These are phyloP conservation scores for Eucalyptus marginata DNA, from an alignment of 345 rosid species.

Conservation along the genomic window DNA sequence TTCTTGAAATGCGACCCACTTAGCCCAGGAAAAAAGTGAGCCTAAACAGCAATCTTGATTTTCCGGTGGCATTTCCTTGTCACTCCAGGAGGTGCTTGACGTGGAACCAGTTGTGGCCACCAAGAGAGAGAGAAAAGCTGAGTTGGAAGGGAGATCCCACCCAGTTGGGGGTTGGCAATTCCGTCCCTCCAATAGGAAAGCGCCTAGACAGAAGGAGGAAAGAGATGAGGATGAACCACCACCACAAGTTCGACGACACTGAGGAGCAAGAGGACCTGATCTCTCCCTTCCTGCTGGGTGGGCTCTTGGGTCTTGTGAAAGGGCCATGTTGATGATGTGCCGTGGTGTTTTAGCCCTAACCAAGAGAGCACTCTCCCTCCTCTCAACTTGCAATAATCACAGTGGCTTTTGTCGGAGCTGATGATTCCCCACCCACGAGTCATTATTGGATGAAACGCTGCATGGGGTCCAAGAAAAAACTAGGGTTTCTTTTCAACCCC, in stretches of 20 bases:
- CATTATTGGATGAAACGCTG: not conserved
- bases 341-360: not conserved
- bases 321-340: not conserved
- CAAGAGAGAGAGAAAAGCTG: not conserved
- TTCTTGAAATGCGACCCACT: not conserved
- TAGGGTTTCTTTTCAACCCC: not conserved
- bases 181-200: not conserved
- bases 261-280: not conserved
- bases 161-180: not conserved
- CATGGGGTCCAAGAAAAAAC: not conserved
- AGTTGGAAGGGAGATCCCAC: not conserved
- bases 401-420: not conserved
- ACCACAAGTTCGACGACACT: not conserved
- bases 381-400: not conserved
- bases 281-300: not conserved
- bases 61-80: not conserved
- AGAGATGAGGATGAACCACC: not conserved
- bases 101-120: not conserved
- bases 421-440: not conserved
- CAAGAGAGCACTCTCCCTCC: not conserved
- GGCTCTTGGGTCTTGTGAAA: not conserved
- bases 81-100: not conserved
- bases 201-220: not conserved
- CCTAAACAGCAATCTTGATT: not conserved
- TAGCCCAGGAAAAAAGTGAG: not conserved